Evolutionary conservation across 306 rosid species (phyloP), one percentile per base, ranked within the genome.

Genomic region (Prunus salicina): DNA sequence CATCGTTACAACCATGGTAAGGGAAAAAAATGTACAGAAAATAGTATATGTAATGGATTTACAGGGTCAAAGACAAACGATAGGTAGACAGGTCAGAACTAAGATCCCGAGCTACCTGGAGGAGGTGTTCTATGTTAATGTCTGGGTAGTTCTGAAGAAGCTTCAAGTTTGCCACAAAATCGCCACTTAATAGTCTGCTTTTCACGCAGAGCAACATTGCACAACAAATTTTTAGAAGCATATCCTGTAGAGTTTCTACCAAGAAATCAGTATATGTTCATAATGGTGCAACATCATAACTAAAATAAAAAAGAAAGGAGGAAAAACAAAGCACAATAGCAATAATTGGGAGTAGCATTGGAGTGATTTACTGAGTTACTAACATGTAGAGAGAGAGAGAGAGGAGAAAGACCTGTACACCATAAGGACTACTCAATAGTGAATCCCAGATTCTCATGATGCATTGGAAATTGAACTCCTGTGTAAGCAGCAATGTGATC

Each of bases 391-490:
- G 43, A 34, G 18, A 32, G 61, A 51, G 73, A 69, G 69, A 24
- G 25, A 20, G 79, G 86, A 62, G 79, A 78, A 66, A 73, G 34
- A 88, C 97, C 97, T 89, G 93, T 77, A 87, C 89, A 65, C 94
- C 97, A 57, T 83, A 90, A 80, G 96, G 87, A 68, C 89, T 87
- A 60, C 87, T 84, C 67, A 93, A 69, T 66, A 93, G 84, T 77
- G 94, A 84, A 85, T 93, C 97, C 96, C 96, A 93, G 66, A 93
- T 90, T 85, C 96, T 87, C 84, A 93, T 41, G 66, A 89, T 90
- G 75, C 83, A 43, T 28, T 81, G 90, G 76, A 90, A 89, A 71
- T 76, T 79, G 80, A 93, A 93, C 79, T 93, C 96, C 74, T 90
- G 94, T 7, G 96, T 93, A 32, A 93, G 89, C 51, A 93, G 87